Evolutionary conservation across 2,329 filamentous ascomycete species (phyloP).

Genomic region (Monilinia vaccinii-corymbosi): DNA sequence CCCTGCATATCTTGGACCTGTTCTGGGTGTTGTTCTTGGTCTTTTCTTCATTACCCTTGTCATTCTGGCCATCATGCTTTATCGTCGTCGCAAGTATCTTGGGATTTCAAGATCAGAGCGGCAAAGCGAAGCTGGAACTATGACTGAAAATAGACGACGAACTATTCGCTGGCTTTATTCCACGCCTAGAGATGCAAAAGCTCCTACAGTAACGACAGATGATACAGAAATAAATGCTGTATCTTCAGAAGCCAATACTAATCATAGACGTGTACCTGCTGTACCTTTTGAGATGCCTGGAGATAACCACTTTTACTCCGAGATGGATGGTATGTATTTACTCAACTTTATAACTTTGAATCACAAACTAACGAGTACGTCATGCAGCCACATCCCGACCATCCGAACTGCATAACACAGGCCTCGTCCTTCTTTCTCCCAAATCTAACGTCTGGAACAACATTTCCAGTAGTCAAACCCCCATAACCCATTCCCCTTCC

Average conservation of each 20-base stretch:
- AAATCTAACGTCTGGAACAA: constrained; percentile 3
- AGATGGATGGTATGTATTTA: constrained; percentile 27
- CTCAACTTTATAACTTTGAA: neutral
- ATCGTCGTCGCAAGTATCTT: constrained; percentile 35
- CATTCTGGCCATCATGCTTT: constrained; percentile 43
- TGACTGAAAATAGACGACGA: constrained; percentile 17
- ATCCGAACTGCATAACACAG: constrained; percentile 17
- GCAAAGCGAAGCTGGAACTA: constrained; percentile 22
- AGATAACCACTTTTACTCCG: constrained; percentile 24
- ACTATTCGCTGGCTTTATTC: constrained; percentile 25
- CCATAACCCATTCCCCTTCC: constrained; percentile 13
- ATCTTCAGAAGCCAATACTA: constrained; percentile 14
- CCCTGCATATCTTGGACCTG: constrained; percentile 50
- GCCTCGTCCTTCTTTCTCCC: constrained; percentile 12
- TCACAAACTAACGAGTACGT: neutral
- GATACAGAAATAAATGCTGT: constrained; percentile 15
- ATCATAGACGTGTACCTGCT: constrained; percentile 9
- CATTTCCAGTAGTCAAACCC: neutral
- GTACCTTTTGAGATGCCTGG: constrained; percentile 19
- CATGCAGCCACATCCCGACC: constrained; percentile 21
- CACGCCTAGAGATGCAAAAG: constrained; percentile 20
- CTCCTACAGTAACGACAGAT: constrained; percentile 26
- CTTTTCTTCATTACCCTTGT: constrained; percentile 45
- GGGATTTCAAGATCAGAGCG: constrained; percentile 11
- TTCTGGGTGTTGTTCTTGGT: constrained; percentile 53